Base-by-base conservation (phyloP, 1,139 yeast genomes). In the Suhomyces bokatorum region DNA sequence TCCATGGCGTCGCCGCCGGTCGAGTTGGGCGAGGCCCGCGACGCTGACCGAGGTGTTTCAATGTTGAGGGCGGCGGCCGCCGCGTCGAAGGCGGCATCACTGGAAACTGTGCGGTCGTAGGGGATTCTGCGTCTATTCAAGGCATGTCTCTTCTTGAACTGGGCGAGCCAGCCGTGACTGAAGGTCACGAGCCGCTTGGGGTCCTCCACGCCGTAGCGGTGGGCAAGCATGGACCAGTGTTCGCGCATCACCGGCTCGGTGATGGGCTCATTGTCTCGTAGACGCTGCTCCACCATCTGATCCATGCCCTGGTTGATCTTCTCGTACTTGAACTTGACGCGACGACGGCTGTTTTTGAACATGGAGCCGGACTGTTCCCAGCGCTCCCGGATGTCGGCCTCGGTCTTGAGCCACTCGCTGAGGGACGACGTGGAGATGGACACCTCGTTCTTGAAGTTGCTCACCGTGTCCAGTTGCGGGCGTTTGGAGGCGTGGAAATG, bases 131-230 rank as follows among this genome's bases (percentile, higher is more conserved):
- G 66, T 49, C 67, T 72, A 49, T 69, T 70, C 37, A 80, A 61
- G 0, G 83, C 83, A 53, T 79, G 83, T 44, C 85, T 61, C 53
- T 78, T 80, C 56, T 80, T 80, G 57, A 80, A 80, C 53, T 78
- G 83, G 17, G 78, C 67, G 36, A 80, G 61, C 85, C 85, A 80
- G 7, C 85, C 85, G 58, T 80, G 84, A 51, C 81, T 75, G 53
- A 78, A 80, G 15, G 75, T 70, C 33, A 69, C 73, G 45, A 77
- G 60, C 42, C 85, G 59, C 56, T 80, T 80, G 3, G 85, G 84
- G 52, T 80, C 83, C 17, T 75, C 80, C 2, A 80, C 83, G 1
- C 85, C 85, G 54, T 61, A 78, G 55, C 75, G 72, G 48, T 75
- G 77, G 5, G 85, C 85, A 53, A 70, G 77, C 16, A 71, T 63